These are phyloP conservation scores for Pholiota microspora DNA, from an alignment of 768 basidiomycete species.

Conservation along the genomic window DNA sequence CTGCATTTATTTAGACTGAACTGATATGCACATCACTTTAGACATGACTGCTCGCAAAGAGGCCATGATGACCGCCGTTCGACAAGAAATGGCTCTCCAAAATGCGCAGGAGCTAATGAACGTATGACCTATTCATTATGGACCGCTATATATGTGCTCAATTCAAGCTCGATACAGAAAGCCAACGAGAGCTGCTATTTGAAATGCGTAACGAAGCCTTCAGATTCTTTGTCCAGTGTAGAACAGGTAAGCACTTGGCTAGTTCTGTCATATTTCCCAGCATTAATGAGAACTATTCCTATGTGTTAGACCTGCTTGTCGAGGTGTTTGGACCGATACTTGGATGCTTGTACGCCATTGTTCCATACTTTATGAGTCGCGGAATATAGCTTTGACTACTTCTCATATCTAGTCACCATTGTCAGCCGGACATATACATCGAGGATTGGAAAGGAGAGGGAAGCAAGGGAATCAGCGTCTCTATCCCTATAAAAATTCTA, in stretches of 20 bases:
- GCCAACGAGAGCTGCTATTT: slow-evolving; percentile 74
- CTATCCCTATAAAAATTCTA: neutral
- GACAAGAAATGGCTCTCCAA: slow-evolving; percentile 65
- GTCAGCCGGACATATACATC: slow-evolving; percentile 68
- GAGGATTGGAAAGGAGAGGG: slow-evolving; percentile 55
- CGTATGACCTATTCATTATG: slow-evolving; percentile 34
- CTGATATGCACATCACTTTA: slow-evolving; percentile 12
- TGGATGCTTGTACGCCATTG: slow-evolving; percentile 74
- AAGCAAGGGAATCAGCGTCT: slow-evolving; percentile 16
- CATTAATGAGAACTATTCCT: neutral
- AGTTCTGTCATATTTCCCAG: neutral
- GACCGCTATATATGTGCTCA: neutral
- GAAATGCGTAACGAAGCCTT: slow-evolving; percentile 79
- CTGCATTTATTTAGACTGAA: neutral
- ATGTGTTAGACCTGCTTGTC: slow-evolving; percentile 65
- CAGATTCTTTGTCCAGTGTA: slow-evolving; percentile 60
- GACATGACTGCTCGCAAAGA: slow-evolving; percentile 50
- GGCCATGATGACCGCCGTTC: slow-evolving; percentile 60
- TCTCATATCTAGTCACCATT: slow-evolving; percentile 60
- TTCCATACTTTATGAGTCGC: neutral
- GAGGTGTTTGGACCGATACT: slow-evolving; percentile 76
- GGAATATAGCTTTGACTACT: neutral
- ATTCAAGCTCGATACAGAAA: slow-evolving; percentile 48
- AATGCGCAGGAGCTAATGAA: slow-evolving; percentile 84
- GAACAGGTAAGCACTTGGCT: slow-evolving; percentile 55